Evolutionary conservation across 345 rosid genomes (phyloP).

Genomic region (Citropsis articulata): DNA sequence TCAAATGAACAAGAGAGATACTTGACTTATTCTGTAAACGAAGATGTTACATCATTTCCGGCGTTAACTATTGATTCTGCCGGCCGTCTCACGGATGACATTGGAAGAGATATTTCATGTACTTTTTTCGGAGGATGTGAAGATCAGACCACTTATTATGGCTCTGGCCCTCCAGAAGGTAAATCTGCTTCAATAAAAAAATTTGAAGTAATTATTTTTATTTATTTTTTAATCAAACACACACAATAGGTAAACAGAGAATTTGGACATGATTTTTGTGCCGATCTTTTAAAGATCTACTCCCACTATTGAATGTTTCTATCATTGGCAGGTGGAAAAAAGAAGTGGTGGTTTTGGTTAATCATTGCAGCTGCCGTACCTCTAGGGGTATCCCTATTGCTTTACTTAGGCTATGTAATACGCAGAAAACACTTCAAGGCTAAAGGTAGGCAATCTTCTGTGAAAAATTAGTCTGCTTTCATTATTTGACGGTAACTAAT

Average conservation of each 20-base stretch:
- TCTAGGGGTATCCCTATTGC: not conserved
- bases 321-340: not conserved
- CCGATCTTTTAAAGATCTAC: no score
- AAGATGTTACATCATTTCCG: not conserved
- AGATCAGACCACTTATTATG: not conserved
- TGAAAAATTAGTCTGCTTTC: no score
- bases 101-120: no score
- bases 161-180: no score
- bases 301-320: no score
- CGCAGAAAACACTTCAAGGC: not conserved
- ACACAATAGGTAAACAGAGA: no score
- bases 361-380: not conserved
- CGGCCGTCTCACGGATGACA: not conserved
- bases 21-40: conserved; percentile 2
- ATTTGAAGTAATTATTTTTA: no score
- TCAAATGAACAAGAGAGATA: conserved; percentile 19
- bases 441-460: not conserved
- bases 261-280: no score
- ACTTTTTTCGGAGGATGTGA: not conserved
- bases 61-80: not conserved
- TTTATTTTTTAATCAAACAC: no score
- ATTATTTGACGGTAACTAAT: not conserved
- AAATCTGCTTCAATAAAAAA: no score
- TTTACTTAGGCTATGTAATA: not conserved
- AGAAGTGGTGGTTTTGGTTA: not conserved